Evolutionary conservation across 129 eudicot genomes (phyloP), one percentile per base, ranked within the genome.

Genomic region (Glebionis coronaria): DNA sequence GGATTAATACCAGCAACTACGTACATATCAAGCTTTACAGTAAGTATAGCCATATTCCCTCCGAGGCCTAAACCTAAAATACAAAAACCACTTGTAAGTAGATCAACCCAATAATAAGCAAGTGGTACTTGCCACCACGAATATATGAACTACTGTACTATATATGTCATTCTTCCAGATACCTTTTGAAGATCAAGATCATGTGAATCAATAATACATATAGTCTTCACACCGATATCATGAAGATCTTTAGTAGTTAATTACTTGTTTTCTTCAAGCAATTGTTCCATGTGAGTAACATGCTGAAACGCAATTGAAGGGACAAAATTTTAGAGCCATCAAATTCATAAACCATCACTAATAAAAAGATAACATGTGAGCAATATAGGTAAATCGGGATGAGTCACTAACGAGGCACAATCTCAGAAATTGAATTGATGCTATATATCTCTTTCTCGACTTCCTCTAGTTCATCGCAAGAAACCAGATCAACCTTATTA

Each of bases 401-500:
- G 27, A 70, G 23, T 61, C 49, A 82, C 69, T 63, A 62, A 88
- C 50, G 83, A 59, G 68, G 91, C 46, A 91, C 78, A 10, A 88
- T 80, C 70, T 63, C 78, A 60, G 98, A 91, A 55, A 88, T 90
- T 67, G 96, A 88, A 80, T 91, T 91, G 28, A 91, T 88, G 57
- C 67, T 80, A 66, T 67, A 78, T 69, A 91, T 85, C 67, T 91
- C 98, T 72, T 83, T 76, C 84, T 91, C 95, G 63, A 88, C 83
- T 63, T 83, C 90, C 73, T 83, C 88, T 62, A 85, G 38, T 66
- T 46, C 68, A 76, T 82, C 88, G 57, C 84, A 69, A 72, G 91
- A 76, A 56, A 85, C 85, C 74, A 88, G 82, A 83, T 91, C 96
- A 74, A 83, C 75, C 78, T 91, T 91, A 74, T 91, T 91, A 67